Evolutionary conservation across 495 filamentous ascomycete species (phyloP).

Genomic region (Penicillium cinerascens): DNA sequence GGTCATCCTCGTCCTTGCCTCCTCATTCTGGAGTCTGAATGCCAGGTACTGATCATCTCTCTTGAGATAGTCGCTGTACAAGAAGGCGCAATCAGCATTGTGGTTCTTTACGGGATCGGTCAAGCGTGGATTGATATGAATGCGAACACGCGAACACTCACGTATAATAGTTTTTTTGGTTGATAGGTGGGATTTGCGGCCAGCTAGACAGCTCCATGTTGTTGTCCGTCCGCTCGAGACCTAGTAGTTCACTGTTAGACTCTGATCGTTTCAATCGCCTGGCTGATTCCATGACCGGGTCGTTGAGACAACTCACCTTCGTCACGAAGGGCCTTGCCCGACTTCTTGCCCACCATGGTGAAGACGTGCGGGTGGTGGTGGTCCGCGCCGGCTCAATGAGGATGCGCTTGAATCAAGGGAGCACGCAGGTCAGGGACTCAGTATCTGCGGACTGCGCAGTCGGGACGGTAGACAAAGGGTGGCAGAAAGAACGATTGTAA

Average conservation of each 20-base stretch:
- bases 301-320: slow-evolving; percentile 48
- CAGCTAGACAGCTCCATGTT: slow-evolving; percentile 92
- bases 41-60: slow-evolving; percentile 94
- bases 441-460: background rate
- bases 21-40: slow-evolving; percentile 79
- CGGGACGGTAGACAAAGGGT: background rate
- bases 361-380: background rate
- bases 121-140: background rate
- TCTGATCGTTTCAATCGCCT: background rate
- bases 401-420: slow-evolving; percentile 21
- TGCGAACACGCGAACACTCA: slow-evolving; percentile 52
- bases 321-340: slow-evolving; percentile 60
- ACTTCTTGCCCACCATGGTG: slow-evolving; percentile 63
- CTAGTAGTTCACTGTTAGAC: slow-evolving; percentile 40
- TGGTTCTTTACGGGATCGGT: background rate
- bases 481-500: background rate
- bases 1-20: slow-evolving; percentile 70
- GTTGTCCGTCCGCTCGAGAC: slow-evolving; percentile 94
- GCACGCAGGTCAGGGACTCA: slow-evolving; percentile 8
- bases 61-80: slow-evolving; percentile 85
- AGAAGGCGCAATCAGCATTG: slow-evolving; percentile 8
- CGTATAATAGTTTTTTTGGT: slow-evolving; percentile 99
- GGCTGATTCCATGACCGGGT: background rate
- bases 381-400: background rate
- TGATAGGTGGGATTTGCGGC: slow-evolving; percentile 89